These are phyloP conservation scores for Suillus hirtellus DNA, from an alignment of 768 basidiomycete species.

Conservation along the genomic window DNA sequence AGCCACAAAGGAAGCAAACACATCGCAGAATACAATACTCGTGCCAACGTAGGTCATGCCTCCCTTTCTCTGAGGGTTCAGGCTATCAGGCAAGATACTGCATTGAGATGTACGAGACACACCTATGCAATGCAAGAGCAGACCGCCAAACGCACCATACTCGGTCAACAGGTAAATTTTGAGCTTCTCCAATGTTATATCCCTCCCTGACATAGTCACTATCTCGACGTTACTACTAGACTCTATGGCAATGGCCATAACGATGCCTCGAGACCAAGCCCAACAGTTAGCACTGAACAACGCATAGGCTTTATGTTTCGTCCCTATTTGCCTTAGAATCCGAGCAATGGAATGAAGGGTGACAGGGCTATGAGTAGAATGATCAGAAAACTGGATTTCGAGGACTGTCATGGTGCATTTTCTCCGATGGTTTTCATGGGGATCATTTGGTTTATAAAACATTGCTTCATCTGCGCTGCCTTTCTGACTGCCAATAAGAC, in stretches of 20 bases:
- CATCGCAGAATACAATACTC: constrained; percentile 1
- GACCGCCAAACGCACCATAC: not conserved
- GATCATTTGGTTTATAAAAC: constrained; percentile 3
- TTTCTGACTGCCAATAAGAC: constrained; percentile 4
- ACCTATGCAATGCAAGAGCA: constrained; percentile 1
- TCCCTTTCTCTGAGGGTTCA: constrained; percentile 1
- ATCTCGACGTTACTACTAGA: not conserved
- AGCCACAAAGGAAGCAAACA: not conserved
- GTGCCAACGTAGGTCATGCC: not conserved
- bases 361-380: not conserved
- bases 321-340: not conserved
- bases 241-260: not conserved
- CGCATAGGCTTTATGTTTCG: not conserved
- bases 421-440: not conserved
- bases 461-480: not conserved
- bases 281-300: constrained; percentile 7
- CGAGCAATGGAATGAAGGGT: constrained; percentile 1
- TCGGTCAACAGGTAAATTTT: constrained; percentile 1
- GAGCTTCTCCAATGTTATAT: not conserved
- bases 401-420: not conserved
- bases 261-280: constrained; percentile 7
- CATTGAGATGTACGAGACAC: not conserved
- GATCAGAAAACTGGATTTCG: constrained; percentile 5
- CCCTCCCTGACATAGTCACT: constrained; percentile 1
- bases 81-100: not conserved